Conservation (phyloP, 2,329 filamentous ascomycete genomes). For the Botrytis byssoidea region DNA sequence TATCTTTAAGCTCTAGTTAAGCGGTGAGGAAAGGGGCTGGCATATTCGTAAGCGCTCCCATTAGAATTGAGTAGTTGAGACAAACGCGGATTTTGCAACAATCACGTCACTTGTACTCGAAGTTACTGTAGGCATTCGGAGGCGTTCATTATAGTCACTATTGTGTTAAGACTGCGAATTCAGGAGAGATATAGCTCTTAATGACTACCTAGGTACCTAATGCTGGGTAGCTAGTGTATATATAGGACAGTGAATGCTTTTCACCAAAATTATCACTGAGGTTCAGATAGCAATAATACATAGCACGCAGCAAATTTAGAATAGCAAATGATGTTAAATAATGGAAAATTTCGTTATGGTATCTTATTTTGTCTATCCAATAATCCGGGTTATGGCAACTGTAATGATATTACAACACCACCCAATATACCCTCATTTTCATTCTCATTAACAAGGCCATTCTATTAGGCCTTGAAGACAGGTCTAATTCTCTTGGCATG, state of each 20-base stretch:
- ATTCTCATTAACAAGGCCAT: background rate
- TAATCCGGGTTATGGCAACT: background rate
- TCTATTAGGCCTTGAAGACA: background rate
- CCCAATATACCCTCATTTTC: background rate
- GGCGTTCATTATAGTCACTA: background rate
- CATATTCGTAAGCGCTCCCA: background rate
- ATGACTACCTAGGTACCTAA: background rate
- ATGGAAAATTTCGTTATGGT: background rate
- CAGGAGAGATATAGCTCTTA: background rate
- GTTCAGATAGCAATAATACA: background rate
- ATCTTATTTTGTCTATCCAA: background rate
- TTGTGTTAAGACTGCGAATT: background rate
- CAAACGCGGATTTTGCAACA: background rate
- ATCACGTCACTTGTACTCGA: background rate
- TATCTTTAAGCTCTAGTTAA: background rate
- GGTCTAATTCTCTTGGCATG: background rate
- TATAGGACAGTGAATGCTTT: background rate
- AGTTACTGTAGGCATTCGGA: background rate
- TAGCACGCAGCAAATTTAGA: background rate
- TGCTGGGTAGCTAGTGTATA: background rate
- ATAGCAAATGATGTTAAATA: background rate
- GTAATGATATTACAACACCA: background rate
- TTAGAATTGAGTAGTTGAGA: background rate
- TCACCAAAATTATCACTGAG: background rate
- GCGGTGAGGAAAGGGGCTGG: background rate